Percentiles rank a stretch among this genome's conserved stretches.
phyloP scores from a whole-genome alignment of 208 protist species.

The Acanthamoeba castellanii region DNA sequence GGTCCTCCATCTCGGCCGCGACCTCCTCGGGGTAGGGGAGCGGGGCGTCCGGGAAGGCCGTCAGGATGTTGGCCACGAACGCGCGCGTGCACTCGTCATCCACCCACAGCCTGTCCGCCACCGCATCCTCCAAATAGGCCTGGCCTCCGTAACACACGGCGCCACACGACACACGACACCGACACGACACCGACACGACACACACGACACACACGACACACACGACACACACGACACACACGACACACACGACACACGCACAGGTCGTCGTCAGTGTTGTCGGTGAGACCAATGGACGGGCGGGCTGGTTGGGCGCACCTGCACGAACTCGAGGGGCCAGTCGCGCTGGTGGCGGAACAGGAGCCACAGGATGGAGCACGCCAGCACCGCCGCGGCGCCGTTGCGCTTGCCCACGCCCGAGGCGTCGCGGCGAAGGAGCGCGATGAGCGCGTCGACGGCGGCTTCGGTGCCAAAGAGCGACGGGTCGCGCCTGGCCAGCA shows the following conservation, averaged over 20 bases:
- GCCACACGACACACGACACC: background rate
- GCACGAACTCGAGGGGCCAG: constrained; percentile 68
- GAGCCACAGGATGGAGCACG: constrained; percentile 60
- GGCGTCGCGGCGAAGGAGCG: constrained; percentile 22
- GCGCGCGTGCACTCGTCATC: constrained; percentile 55
- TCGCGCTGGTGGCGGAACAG: constrained; percentile 14
- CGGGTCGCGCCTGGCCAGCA: constrained; percentile 9
- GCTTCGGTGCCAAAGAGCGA: constrained; percentile 17
- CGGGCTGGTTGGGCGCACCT: background rate
- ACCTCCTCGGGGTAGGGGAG: constrained; percentile 23
- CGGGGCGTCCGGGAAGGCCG: constrained; percentile 28
- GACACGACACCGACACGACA: too few relatives aligned
- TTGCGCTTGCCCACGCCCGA: constrained; percentile 16
- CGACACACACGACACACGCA: too few relatives aligned
- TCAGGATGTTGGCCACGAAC: constrained; percentile 62
- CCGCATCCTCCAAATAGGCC: constrained; percentile 70
- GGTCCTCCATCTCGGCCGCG: constrained; percentile 14
- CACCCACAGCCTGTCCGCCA: constrained; percentile 60
- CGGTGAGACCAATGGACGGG: too few relatives aligned
- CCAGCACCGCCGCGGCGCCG: constrained; percentile 12
- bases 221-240: too few relatives aligned
- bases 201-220: too few relatives aligned
- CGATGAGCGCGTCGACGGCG: background rate
- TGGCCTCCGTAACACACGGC: background rate
- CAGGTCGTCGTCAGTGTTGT: too few relatives aligned